Conservation (phyloP, 352 stramenopile genomes). For the Discostella stelligera region DNA sequence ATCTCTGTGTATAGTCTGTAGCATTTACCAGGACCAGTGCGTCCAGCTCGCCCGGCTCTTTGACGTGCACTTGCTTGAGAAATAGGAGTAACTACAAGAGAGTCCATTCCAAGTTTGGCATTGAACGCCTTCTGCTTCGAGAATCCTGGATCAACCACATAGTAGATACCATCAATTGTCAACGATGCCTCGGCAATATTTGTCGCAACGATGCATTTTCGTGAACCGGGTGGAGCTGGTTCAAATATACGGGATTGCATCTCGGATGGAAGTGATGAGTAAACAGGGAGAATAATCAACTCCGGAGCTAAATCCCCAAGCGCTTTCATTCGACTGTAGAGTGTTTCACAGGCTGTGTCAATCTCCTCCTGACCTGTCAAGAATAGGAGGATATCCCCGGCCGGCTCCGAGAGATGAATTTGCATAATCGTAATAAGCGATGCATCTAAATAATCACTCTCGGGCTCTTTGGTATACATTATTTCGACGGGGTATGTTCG, state of each 20-base stretch:
- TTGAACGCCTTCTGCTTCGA: slow-evolving; percentile 99
- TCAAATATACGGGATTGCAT: slow-evolving; percentile 99
- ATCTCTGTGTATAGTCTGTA: slow-evolving; percentile 99
- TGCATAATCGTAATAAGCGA: slow-evolving; percentile 98
- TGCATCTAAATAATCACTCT: slow-evolving; percentile 97
- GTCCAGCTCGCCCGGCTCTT: slow-evolving; percentile 93
- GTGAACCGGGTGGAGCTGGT: slow-evolving; percentile 87
- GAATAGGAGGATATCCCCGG: slow-evolving; percentile 98
- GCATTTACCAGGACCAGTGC: slow-evolving; percentile 98
- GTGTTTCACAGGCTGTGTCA: slow-evolving; percentile 96
- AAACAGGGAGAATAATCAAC: slow-evolving; percentile 97
- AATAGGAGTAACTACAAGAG: slow-evolving; percentile 97
- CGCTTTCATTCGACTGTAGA: slow-evolving; percentile 96
- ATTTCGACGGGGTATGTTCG: slow-evolving; percentile 97
- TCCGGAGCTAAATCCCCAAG: slow-evolving; percentile 94
- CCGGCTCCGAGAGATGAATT: slow-evolving; percentile 97
- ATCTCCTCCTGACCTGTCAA: slow-evolving; percentile 99
- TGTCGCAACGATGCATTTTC: slow-evolving; percentile 98
- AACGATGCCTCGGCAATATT: slow-evolving; percentile 99
- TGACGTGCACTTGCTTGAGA: slow-evolving; percentile 97
- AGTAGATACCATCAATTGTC: slow-evolving; percentile 97
- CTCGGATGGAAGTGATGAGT: slow-evolving; percentile 95
- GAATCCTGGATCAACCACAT: slow-evolving; percentile 90
- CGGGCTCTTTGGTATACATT: slow-evolving; percentile 98
- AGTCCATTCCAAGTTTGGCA: slow-evolving; percentile 98